Conservation (phyloP, 2,329 filamentous ascomycete species). For the Pseudogymnoascus sp. region DNA sequence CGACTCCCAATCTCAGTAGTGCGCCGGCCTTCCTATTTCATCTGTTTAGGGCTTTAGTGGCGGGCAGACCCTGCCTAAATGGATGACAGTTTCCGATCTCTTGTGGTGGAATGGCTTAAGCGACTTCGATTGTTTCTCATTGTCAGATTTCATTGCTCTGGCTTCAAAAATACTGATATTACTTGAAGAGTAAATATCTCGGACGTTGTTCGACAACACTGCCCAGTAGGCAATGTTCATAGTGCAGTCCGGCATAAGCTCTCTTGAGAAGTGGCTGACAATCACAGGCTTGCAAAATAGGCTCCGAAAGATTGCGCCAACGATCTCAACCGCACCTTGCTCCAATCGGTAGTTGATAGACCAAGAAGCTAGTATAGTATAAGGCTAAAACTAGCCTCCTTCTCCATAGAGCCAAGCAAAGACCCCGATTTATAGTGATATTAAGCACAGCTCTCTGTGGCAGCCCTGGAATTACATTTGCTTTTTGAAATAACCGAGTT, state of each 20-base stretch:
- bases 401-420: slow-evolving; percentile 2
- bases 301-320: not conserved
- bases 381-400: slow-evolving; percentile 1
- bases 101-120: not conserved
- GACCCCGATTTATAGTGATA: not conserved
- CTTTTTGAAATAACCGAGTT: not conserved
- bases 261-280: not conserved
- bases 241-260: not conserved
- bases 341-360: not conserved
- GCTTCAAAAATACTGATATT: not conserved
- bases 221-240: not conserved
- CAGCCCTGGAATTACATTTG: not conserved
- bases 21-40: not conserved
- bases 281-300: not conserved
- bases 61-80: not conserved
- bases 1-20: not conserved
- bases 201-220: not conserved
- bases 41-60: not conserved
- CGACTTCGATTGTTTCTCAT: not conserved
- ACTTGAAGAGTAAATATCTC: not conserved
- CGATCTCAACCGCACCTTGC: not conserved
- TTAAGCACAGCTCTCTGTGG: not conserved
- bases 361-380: not conserved
- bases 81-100: not conserved
- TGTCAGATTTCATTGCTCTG: not conserved